Conservation (phyloP, 2,329 filamentous ascomycete genomes). For the Ophiocordyceps australis region DNA sequence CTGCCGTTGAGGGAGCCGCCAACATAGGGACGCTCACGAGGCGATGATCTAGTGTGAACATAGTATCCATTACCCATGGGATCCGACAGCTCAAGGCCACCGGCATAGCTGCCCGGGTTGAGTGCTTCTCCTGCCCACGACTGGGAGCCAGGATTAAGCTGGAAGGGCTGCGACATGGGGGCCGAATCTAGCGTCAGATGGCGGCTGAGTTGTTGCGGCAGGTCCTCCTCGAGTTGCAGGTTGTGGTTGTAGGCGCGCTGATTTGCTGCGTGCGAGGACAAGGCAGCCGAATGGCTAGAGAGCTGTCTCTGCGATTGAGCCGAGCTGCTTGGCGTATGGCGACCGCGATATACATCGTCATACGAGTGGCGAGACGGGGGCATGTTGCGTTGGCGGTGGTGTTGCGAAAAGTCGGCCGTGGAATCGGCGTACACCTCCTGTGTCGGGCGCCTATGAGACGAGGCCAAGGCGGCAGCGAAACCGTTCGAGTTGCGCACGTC, state of each 20-base stretch:
- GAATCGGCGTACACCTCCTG: slow-evolving; percentile 23
- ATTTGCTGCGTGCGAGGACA: slow-evolving; percentile 22
- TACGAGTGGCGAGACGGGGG: slow-evolving; percentile 35
- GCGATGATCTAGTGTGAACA: too few relatives aligned
- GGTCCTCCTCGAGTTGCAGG: slow-evolving; percentile 18
- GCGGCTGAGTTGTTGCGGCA: slow-evolving; percentile 15
- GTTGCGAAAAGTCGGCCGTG: slow-evolving; percentile 13
- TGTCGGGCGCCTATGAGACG: slow-evolving; percentile 12
- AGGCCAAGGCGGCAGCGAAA: slow-evolving; percentile 9
- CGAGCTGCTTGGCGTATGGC: slow-evolving; percentile 23
- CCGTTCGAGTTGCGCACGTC: slow-evolving; percentile 8
- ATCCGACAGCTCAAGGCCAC: slow-evolving; percentile 14
- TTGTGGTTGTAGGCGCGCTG: slow-evolving; percentile 17
- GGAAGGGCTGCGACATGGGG: slow-evolving; percentile 18
- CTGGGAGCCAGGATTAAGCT: slow-evolving; percentile 27
- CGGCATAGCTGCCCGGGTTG: slow-evolving; percentile 10
- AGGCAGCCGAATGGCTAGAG: slow-evolving; percentile 24
- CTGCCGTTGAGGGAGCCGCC: too few relatives aligned
- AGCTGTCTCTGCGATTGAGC: slow-evolving; percentile 27
- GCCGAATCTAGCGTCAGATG: slow-evolving; percentile 15
- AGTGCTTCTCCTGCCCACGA: slow-evolving; percentile 18
- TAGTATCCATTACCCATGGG: too few relatives aligned
- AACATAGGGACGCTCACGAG: too few relatives aligned
- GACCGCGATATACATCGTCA: slow-evolving; percentile 12
- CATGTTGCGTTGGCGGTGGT: slow-evolving; percentile 36